Evolutionary conservation across 805 yeast species (phyloP).

Genomic region (Saitoella complicata): DNA sequence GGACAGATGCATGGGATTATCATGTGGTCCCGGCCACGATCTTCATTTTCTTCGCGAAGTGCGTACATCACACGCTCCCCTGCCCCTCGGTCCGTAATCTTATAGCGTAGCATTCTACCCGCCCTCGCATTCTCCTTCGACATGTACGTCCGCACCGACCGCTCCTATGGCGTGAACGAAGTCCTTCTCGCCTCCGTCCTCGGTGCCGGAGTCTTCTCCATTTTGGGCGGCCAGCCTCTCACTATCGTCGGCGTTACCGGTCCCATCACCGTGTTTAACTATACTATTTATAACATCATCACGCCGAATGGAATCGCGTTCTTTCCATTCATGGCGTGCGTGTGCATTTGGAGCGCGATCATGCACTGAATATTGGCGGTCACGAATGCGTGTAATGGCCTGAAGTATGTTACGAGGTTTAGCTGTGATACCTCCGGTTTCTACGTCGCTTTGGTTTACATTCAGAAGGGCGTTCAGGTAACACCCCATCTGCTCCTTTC

Average conservation of each 20-base stretch:
- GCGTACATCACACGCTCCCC: too few species aligned
- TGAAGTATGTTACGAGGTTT: conserved; percentile 58
- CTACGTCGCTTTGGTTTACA: too few species aligned
- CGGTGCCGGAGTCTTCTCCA: conserved; percentile 79
- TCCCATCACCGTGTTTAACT: conserved; percentile 81
- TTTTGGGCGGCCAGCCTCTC: conserved; percentile 76
- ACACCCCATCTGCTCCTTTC: conserved; percentile 82
- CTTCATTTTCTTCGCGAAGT: conserved; percentile 74
- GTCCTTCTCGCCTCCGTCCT: conserved; percentile 68
- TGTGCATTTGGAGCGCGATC: conserved; percentile 78
- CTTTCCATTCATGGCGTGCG: conserved; percentile 93
- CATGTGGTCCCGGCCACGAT: conserved; percentile 73
- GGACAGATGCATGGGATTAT: conserved; percentile 70
- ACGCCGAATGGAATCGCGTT: conserved; percentile 35
- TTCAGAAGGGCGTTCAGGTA: too few species aligned
- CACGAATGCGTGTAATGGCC: conserved; percentile 46
- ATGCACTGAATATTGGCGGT: conserved; percentile 62
- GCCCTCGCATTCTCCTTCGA: conserved; percentile 95
- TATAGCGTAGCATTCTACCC: conserved; percentile 45
- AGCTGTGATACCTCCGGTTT: too few species aligned
- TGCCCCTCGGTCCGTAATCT: too few species aligned
- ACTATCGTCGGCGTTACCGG: conserved; percentile 97
- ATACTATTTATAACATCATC: conserved; percentile 67
- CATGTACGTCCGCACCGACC: conserved; percentile 81
- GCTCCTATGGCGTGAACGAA: conserved; percentile 84